Base-by-base conservation (phyloP, 192 early-diverging fungal genomes). In the Phlyctochytrium arcticum region DNA sequence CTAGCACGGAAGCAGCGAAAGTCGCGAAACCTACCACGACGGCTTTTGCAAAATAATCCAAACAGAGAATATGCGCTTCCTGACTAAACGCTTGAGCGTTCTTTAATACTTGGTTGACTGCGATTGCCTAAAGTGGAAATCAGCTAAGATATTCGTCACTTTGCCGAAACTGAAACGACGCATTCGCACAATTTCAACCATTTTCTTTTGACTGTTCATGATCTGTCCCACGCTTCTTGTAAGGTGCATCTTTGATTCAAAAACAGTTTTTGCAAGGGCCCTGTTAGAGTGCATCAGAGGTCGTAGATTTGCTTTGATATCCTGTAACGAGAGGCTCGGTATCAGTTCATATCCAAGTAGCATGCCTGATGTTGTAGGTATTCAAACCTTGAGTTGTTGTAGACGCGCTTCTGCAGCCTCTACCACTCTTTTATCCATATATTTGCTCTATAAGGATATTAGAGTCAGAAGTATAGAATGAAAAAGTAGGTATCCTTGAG, bases 41-140 rank as follows among this genome's bases (percentile, higher is more conserved):
- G 42, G 70, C 57, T 54, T 89, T 89, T 5, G 84, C 76, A 2
- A 76, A 37, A 33, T 76, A 50, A 42, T 86, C 83, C 69, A 89
- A 60, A 21, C 78, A 58, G 23, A 57, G 23, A 32, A 21, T 29
- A 27, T 36, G 44, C 26, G 23, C 19, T 30, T 66, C 57, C 17
- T 9, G 4, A 27, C 51, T 42, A 3, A 50, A 26, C 32, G 50
- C 24, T 48, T 69, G 15, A 2, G 61, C 62, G 32, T 59, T 50
- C n/a, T 55, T 57, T 24, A 72, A 36, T 5, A 36, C 44, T 54
- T 29, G 6, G 42, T 67, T 51, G 53, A 71, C 29, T 27, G 60
- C 36, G 15, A 35, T 3, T 17, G 60, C 53, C 64, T 70, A 39
- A 23, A 48, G 36, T 48, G 42, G 15, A 12, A 23, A 9, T 8